phyloP scores from a whole-genome alignment of 2,329 filamentous ascomycete species.

The Aurifilum marmelostoma region DNA sequence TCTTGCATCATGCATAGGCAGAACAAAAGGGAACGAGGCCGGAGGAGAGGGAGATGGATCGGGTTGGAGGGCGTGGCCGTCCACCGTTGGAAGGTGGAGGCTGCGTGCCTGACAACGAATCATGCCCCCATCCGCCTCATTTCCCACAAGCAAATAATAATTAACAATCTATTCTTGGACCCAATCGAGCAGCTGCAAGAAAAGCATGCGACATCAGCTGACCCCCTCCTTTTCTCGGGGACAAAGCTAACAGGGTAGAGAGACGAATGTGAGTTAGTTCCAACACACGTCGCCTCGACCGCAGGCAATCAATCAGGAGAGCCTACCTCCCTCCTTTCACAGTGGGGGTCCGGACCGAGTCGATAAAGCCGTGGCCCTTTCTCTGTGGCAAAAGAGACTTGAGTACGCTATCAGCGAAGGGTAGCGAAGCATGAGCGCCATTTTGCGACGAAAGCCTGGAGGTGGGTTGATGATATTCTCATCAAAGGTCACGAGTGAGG shows the following conservation, averaged over 20 bases:
- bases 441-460: not conserved
- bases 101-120: not conserved
- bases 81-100: not conserved
- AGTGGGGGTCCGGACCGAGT: not conserved
- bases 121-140: not conserved
- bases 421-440: not conserved
- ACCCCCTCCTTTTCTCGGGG: not conserved
- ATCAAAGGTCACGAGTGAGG: not conserved
- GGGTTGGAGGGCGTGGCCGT: not conserved
- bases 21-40: not conserved
- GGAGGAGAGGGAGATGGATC: not conserved
- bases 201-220: not conserved
- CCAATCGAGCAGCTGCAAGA: not conserved
- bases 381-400: not conserved
- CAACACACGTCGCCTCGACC: not conserved
- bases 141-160: not conserved
- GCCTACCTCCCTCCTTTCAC: not conserved
- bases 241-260: not conserved
- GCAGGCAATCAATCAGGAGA: not conserved
- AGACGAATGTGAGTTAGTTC: not conserved
- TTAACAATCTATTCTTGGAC: not conserved
- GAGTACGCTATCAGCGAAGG: not conserved
- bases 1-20: slow-evolving; percentile 1
- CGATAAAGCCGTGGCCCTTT: not conserved
- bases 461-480: not conserved